Percentiles rank a stretch among this genome's conserved stretches.
phyloP scores from a whole-genome alignment of 306 rosid species.

The Prunus davidiana region DNA sequence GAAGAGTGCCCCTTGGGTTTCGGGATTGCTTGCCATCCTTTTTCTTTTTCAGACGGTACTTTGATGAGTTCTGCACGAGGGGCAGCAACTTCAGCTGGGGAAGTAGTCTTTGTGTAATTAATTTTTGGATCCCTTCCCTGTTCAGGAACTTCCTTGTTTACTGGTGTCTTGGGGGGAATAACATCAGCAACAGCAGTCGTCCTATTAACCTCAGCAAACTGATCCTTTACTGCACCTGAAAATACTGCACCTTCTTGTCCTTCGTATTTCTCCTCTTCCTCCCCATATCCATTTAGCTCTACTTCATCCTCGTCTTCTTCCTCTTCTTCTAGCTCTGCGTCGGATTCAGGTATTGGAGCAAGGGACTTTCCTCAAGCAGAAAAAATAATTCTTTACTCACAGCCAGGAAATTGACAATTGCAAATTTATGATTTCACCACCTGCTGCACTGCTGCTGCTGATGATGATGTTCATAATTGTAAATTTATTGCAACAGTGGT shows the following conservation, averaged over 20 bases:
- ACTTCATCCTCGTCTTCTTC: slow-evolving; percentile 42
- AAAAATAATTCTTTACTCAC: slow-evolving; percentile 38
- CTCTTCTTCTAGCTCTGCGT: slow-evolving; percentile 78
- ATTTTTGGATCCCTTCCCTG: slow-evolving; percentile 38
- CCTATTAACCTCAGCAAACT: slow-evolving; percentile 33
- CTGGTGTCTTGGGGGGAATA: slow-evolving; percentile 29
- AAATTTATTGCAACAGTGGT: not conserved
- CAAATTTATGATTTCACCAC: slow-evolving; percentile 18
- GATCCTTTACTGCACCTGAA: slow-evolving; percentile 28
- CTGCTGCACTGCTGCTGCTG: slow-evolving; percentile 14
- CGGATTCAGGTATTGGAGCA: slow-evolving; percentile 95
- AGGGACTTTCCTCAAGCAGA: slow-evolving; percentile 95
- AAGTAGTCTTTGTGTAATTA: slow-evolving; percentile 27
- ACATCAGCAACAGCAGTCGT: slow-evolving; percentile 22
- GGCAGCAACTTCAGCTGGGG: slow-evolving; percentile 30
- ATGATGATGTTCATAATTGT: slow-evolving; percentile 17
- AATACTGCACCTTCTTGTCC: slow-evolving; percentile 21
- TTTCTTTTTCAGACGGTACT: slow-evolving; percentile 39
- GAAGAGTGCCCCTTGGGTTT: slow-evolving; percentile 95
- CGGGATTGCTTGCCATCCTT: slow-evolving; percentile 91
- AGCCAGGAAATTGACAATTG: slow-evolving; percentile 27
- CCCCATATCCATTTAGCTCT: slow-evolving; percentile 25
- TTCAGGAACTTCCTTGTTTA: slow-evolving; percentile 27
- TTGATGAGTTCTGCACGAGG: slow-evolving; percentile 26
- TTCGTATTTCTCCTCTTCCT: slow-evolving; percentile 30